Conservation (phyloP, 495 filamentous ascomycete species). For the Podospora didyma region DNA sequence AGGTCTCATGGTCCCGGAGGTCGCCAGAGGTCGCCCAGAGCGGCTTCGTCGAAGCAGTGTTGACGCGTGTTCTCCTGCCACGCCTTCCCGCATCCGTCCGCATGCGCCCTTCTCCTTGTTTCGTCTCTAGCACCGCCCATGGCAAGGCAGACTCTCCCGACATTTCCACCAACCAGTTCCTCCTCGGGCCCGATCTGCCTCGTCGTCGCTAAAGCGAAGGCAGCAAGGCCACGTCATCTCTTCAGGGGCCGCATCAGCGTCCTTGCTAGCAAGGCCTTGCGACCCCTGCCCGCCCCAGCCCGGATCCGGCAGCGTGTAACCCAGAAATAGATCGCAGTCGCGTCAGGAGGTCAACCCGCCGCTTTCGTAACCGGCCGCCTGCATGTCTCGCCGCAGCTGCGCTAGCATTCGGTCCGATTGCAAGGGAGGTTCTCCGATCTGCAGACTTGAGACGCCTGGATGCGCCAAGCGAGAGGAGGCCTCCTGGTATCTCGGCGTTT, state of each 20-base stretch:
- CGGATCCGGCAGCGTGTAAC: conserved; percentile 1
- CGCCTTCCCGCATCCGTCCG: conserved; percentile 4
- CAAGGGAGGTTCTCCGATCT: conserved; percentile 5
- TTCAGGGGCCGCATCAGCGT: neutral
- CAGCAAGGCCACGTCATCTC: conserved; percentile 14
- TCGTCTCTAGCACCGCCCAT: conserved; percentile 8
- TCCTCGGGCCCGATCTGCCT: conserved; percentile 13
- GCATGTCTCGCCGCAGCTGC: conserved; percentile 4
- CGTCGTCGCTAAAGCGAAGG: conserved; percentile 11
- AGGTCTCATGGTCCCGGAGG: conserved; percentile 1
- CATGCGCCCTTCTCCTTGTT: conserved; percentile 5
- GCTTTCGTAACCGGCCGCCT: conserved; percentile 3
- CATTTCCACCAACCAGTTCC: too few relatives aligned
- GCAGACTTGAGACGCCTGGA: conserved; percentile 9
- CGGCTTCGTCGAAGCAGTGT: conserved; percentile 12
- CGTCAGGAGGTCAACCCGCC: conserved; percentile 3
- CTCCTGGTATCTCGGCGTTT: conserved; percentile 7
- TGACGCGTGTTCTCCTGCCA: conserved; percentile 9
- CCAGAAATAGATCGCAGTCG: conserved; percentile 10
- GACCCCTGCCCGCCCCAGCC: neutral
- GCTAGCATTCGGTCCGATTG: conserved; percentile 11
- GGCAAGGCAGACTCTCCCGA: conserved; percentile 11
- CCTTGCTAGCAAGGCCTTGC: conserved; percentile 8
- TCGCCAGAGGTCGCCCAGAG: conserved; percentile 13
- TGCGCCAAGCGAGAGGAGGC: conserved; percentile 5